Evolutionary conservation across 352 stramenopile genomes (phyloP).

Genomic region (Phytophthora litchii): DNA sequence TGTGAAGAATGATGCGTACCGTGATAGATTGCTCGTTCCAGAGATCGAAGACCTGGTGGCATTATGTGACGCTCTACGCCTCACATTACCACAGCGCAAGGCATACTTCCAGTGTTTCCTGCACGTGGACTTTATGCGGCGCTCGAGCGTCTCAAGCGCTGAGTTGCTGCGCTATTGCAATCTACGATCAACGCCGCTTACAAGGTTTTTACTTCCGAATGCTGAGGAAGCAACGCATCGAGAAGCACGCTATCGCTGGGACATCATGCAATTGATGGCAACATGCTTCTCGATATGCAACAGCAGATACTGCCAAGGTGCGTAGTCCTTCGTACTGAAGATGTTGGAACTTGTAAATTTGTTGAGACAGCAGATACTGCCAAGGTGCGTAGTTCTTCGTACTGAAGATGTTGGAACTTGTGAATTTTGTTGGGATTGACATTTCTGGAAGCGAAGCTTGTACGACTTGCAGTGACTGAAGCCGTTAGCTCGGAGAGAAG

Average conservation of each 20-base stretch:
- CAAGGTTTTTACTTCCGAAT: conserved; percentile 44
- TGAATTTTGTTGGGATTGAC: neutral
- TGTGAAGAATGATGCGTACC: conserved; percentile 69
- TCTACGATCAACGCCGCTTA: conserved; percentile 42
- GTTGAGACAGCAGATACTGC: conserved; percentile 42
- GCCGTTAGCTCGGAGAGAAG: conserved; percentile 4
- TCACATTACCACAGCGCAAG: conserved; percentile 61
- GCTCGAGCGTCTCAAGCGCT: conserved; percentile 47
- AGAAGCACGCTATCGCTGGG: conserved; percentile 49
- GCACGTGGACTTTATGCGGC: conserved; percentile 63
- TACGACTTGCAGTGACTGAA: conserved; percentile 30
- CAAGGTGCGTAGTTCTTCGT: conserved; percentile 22
- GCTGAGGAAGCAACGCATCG: conserved; percentile 41
- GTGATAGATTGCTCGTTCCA: conserved; percentile 55
- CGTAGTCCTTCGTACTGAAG: neutral
- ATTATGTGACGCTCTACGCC: conserved; percentile 53
- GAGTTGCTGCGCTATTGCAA: conserved; percentile 69
- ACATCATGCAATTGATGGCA: conserved; percentile 61
- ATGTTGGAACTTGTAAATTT: neutral
- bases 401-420: neutral
- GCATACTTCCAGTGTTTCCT: conserved; percentile 69
- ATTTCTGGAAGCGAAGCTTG: conserved; percentile 28
- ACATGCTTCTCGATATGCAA: conserved; percentile 70
- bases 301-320: conserved; percentile 41
- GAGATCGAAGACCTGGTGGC: conserved; percentile 70